Conservation (phyloP, 192 early-diverging fungal species). For the Funneliformis mosseae region DNA sequence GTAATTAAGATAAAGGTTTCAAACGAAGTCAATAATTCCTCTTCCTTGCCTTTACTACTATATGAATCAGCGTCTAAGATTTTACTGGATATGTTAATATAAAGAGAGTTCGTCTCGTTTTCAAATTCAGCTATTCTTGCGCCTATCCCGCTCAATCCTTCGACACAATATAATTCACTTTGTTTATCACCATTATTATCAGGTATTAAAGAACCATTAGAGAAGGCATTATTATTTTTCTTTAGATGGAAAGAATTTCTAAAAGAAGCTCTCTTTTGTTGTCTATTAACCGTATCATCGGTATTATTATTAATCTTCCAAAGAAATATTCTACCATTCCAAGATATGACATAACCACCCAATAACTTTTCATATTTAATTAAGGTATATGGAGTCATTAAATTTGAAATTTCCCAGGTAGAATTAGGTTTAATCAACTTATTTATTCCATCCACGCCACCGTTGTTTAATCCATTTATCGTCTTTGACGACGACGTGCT, state of each 20-base stretch:
- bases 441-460: not conserved
- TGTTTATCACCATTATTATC: not conserved
- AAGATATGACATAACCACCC: not conserved
- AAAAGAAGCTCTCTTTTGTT: not conserved
- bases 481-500: not conserved
- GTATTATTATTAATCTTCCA: not conserved
- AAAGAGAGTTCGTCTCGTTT: not conserved
- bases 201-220: not conserved
- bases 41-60: not conserved
- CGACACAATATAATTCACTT: not conserved
- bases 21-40: not conserved
- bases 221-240: not conserved
- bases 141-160: slow-evolving; percentile 2
- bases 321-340: slow-evolving; percentile 2
- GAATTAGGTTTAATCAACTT: not conserved
- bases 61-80: not conserved
- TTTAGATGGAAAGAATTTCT: not conserved
- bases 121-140: not conserved
- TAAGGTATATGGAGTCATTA: not conserved
- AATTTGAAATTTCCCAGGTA: not conserved
- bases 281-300: not conserved
- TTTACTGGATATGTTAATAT: not conserved
- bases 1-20: slow-evolving; percentile 1
- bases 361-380: not conserved
- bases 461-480: not conserved